Evolutionary conservation across 1,284 basidiomycete genomes (phyloP).

Genomic region (Leccinum angustisporum): DNA sequence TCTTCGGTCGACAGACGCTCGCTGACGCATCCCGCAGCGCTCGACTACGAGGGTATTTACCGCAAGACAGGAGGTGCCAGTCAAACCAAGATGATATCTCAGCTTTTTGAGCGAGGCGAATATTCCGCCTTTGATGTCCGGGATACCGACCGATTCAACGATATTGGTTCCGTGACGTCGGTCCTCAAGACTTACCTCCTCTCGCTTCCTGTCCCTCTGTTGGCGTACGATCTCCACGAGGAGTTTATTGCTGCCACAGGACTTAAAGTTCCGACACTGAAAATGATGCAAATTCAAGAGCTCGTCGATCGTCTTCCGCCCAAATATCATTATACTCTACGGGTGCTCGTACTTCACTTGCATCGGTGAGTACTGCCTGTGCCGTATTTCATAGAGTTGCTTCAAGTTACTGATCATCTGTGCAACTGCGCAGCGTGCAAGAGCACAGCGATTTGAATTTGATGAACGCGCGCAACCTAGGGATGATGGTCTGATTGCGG

Average conservation of each 20-base stretch:
- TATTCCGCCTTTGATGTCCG: slow-evolving; percentile 86
- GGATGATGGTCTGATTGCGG: slow-evolving; percentile 32
- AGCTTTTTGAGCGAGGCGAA: slow-evolving; percentile 92
- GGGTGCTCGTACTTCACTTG: slow-evolving; percentile 84
- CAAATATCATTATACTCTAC: slow-evolving; percentile 87
- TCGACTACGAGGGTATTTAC: slow-evolving; percentile 95
- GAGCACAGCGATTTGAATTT: slow-evolving; percentile 74
- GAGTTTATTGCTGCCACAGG: slow-evolving; percentile 80
- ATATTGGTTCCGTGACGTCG: slow-evolving; percentile 95
- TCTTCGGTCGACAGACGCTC: neutral
- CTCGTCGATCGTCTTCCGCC: slow-evolving; percentile 79
- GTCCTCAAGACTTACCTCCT: slow-evolving; percentile 98
- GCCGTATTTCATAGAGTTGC: neutral
- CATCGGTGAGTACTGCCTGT: slow-evolving; percentile 54
- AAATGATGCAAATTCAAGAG: slow-evolving; percentile 63
- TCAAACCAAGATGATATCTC: slow-evolving; percentile 91
- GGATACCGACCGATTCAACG: slow-evolving; percentile 91
- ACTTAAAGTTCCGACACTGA: slow-evolving; percentile 63
- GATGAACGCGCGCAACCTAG: slow-evolving; percentile 95
- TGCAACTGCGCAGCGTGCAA: slow-evolving; percentile 54
- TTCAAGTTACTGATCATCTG: slow-evolving; percentile 3
- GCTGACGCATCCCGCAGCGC: slow-evolving; percentile 44
- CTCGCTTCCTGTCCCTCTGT: slow-evolving; percentile 83
- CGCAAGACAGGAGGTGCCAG: slow-evolving; percentile 94
- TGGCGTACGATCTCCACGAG: slow-evolving; percentile 91